Evolutionary conservation across 2,329 filamentous ascomycete species (phyloP), one percentile per base, ranked within the genome.

Genomic region (Colletotrichum magnum): DNA sequence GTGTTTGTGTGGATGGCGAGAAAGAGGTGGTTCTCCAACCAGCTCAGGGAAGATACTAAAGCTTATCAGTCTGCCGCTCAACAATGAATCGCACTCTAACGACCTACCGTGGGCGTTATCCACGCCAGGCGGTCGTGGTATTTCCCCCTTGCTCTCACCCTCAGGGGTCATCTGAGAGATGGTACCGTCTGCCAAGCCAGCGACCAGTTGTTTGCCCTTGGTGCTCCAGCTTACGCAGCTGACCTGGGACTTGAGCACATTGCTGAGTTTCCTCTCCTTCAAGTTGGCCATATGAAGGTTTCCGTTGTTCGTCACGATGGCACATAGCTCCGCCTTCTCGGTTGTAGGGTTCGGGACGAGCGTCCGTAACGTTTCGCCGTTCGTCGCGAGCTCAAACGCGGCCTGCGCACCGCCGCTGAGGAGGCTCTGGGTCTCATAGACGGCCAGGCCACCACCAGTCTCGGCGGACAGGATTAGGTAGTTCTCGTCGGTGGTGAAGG

Each of bases 141-240:
- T 93, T 60, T 91, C 86, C 43, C 87, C 94, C 81, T 95, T 96
- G 32, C 88, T 86, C 48, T 87, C 87, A 54, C 95, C 95, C 74
- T 94, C 89, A 0, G 93, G 93, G 7, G 93, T 94, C 88, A 98
- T 92, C 79, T 98, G 95, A 64, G 88, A 88, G 60, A 92, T 90
- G 13, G 90, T 91, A 67, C 96, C 96, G 80, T 98, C 90, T 6
- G 86, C 90, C 74, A 96, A 85, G 16, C 97, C 96, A 73, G 94
- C 95, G 52, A 97, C 91, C 51, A 99, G 85, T 78, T 98, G 95
- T 79, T 97, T 99, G 54, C 96, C 96, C 77, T 92, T 94, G 70
- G 90, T 92, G 79, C 96, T 99, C 96, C 97, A 99, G 64, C 93
- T 92, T 6, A 94, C 88, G 75, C 93, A 96, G 77, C 91, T 94